Conservation (phyloP, 2,329 filamentous ascomycete species). For the Tolypocladium nubicola region DNA sequence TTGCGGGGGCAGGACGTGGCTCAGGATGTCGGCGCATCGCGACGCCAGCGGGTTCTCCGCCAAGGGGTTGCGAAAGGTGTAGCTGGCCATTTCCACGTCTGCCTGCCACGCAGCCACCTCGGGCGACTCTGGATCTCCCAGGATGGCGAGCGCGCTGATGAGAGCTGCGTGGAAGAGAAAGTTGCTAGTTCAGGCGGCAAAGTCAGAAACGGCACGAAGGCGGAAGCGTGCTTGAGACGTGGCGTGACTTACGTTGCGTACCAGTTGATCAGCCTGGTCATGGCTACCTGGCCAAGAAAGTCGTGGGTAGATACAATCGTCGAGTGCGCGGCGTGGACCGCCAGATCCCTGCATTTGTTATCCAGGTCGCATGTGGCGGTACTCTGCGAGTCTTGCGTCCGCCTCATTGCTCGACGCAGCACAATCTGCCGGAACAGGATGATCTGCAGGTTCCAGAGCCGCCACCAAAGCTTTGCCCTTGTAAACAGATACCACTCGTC, state of each 20-base stretch:
- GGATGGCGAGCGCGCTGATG: conserved; percentile 15
- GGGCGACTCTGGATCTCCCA: conserved; percentile 14
- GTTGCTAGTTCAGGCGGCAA: conserved; percentile 6
- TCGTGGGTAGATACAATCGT: conserved; percentile 15
- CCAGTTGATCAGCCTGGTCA: conserved; percentile 17
- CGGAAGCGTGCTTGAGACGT: background rate
- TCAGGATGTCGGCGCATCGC: conserved; percentile 17
- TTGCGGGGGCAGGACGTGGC: conserved; percentile 11
- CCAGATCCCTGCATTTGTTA: conserved; percentile 11
- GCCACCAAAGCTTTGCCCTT: conserved; percentile 18
- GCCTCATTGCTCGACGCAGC: conserved; percentile 13
- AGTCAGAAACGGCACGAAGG: background rate
- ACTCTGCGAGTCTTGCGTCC: conserved; percentile 3
- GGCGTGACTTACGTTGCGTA: conserved; percentile 12
- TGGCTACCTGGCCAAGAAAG: conserved; percentile 9
- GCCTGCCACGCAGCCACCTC: conserved; percentile 14
- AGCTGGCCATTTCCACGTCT: conserved; percentile 15
- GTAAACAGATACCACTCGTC: conserved; percentile 15
- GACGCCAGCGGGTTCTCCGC: conserved; percentile 13
- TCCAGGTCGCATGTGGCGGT: conserved; percentile 8
- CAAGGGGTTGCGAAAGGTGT: conserved; percentile 12
- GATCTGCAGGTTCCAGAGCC: conserved; percentile 20
- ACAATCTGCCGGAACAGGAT: conserved; percentile 18
- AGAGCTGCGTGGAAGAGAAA: conserved; percentile 21
- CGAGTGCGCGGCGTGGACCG: conserved; percentile 14